Evolutionary conservation across 768 basidiomycete species (phyloP).

Genomic region (Sistotremastrum suecicum): DNA sequence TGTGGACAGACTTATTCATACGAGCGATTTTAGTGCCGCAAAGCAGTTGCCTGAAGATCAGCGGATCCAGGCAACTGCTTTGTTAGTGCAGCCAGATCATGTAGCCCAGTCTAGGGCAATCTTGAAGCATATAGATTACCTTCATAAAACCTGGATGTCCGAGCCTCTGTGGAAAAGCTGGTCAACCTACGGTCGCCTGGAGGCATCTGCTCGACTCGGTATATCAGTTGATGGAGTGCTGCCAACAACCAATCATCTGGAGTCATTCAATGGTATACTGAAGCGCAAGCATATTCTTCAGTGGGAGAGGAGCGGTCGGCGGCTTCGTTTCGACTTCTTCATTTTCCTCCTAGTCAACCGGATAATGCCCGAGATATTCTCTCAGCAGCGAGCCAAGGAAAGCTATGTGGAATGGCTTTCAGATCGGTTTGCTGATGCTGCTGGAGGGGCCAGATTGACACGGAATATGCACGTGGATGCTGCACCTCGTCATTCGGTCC

Average conservation of each 20-base stretch:
- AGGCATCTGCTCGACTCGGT: constrained; percentile 14
- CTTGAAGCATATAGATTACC: constrained; percentile 14
- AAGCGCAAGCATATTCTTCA: constrained; percentile 15
- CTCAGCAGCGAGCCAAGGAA: too few species aligned
- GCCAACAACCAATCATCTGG: constrained; percentile 22
- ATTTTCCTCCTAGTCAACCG: constrained; percentile 7
- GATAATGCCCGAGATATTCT: constrained; percentile 13
- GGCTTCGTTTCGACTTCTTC: constrained; percentile 19
- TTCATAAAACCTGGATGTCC: constrained; percentile 11
- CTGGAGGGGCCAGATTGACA: too few species aligned
- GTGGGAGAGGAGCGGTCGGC: constrained; percentile 15
- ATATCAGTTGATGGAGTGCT: constrained; percentile 11
- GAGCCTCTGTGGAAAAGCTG: constrained; percentile 15
- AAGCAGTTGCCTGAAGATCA: not conserved
- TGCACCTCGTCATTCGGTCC: too few species aligned
- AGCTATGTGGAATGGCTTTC: too few species aligned
- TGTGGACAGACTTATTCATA: not conserved
- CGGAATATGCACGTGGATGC: too few species aligned
- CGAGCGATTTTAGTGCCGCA: too few species aligned
- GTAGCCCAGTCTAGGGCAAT: not conserved
- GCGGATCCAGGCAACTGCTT: not conserved
- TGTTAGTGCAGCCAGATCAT: constrained; percentile 2
- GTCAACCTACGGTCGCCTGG: constrained; percentile 15
- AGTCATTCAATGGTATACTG: constrained; percentile 20
- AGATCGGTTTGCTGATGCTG: too few species aligned